These are phyloP conservation scores for Liriodendron chinense DNA, from an alignment of 164 flowering plant species.

Conservation along the genomic window DNA sequence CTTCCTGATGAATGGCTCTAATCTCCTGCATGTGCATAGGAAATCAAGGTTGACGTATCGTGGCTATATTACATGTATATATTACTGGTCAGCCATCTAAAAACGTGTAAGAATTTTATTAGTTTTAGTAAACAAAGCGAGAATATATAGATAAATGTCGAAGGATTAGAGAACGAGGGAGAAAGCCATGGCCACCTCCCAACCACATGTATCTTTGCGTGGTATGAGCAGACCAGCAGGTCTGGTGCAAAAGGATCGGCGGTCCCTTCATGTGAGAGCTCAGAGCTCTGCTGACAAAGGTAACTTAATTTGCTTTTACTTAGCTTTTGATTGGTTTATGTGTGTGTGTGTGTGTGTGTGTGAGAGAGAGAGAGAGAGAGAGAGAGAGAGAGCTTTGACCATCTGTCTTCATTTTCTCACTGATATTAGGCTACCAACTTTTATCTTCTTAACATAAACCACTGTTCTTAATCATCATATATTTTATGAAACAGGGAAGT, in stretches of 20 bases:
- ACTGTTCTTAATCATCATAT: not conserved
- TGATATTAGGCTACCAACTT: not conserved
- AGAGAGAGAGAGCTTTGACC: not conserved
- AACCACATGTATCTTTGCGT: not conserved
- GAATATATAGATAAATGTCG: too few species aligned
- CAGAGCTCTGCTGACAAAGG: conserved; percentile 10
- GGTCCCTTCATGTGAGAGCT: not conserved
- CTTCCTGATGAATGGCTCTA: too few species aligned
- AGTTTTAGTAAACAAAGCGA: too few species aligned
- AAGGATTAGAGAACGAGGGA: not conserved
- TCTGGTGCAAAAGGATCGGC: not conserved
- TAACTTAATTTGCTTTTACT: not conserved
- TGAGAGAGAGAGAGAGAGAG: too few species aligned
- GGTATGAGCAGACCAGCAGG: not conserved
- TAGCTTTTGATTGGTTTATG: not conserved
- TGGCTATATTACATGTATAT: too few species aligned
- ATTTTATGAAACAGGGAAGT: conserved; percentile 17
- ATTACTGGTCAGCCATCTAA: too few species aligned
- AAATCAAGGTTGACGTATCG: too few species aligned
- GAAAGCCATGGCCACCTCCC: conserved; percentile 3
- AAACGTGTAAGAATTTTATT: too few species aligned
- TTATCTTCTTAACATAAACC: not conserved
- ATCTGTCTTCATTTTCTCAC: too few species aligned
- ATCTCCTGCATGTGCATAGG: too few species aligned
- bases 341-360: too few species aligned